These are phyloP conservation scores for Ceratocystis harringtonii DNA, from an alignment of 2,329 filamentous ascomycete species.

Conservation along the genomic window DNA sequence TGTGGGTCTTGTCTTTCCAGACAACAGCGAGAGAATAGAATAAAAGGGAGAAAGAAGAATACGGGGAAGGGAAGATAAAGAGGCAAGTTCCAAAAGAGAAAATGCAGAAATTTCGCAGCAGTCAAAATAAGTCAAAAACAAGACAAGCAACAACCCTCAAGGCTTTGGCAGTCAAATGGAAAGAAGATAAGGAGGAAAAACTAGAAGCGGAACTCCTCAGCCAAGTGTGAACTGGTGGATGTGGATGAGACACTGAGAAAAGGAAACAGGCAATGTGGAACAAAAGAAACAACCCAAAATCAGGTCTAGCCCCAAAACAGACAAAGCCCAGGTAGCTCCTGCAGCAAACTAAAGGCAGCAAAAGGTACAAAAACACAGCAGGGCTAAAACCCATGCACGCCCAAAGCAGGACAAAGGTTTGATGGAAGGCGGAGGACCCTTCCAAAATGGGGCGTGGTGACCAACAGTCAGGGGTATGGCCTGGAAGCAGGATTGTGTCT, in stretches of 20 bases:
- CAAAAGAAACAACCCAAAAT: background rate
- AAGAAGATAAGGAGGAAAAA: background rate
- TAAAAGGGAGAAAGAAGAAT: constrained; percentile 7
- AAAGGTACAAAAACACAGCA: background rate
- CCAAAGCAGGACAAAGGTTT: background rate
- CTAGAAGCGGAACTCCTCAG: background rate
- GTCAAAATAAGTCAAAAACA: background rate
- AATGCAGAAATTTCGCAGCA: background rate
- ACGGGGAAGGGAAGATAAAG: background rate
- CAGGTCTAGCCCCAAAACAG: constrained; percentile 1
- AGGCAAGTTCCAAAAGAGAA: background rate
- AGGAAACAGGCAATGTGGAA: constrained; percentile 4
- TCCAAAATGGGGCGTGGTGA: background rate
- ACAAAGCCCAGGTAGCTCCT: background rate
- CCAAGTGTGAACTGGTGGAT: background rate
- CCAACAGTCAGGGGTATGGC: background rate
- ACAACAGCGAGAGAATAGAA: background rate
- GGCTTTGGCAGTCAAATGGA: background rate
- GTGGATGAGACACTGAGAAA: constrained; percentile 2
- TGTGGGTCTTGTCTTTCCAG: constrained; percentile 12
- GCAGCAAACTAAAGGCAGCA: background rate
- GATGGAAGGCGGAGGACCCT: background rate
- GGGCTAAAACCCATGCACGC: background rate
- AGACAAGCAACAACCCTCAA: background rate
- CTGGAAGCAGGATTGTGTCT: constrained; percentile 1